Evolutionary conservation across 1,139 yeast genomes (phyloP), one percentile per base, ranked within the genome.

Genomic region (Zygosaccharomyces pseudobailii): DNA sequence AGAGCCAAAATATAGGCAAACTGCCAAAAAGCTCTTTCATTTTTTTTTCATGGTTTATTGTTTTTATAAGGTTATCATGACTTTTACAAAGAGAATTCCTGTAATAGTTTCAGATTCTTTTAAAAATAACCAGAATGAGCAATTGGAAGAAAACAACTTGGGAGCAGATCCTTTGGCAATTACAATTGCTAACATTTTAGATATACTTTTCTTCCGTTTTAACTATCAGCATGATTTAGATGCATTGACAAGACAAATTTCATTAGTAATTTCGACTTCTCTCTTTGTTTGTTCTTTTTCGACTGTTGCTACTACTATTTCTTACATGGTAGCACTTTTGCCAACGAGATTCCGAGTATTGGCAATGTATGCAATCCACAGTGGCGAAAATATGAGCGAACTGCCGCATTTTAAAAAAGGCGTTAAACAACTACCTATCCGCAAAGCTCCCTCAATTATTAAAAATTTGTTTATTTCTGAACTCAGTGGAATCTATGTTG

Each of bases 401-500:
- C 49, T 62, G 19, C 65, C 67, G 2, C 46, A 47, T 9, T 50
- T 50, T n/a, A 51, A 47, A 17, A 48, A 47, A n/a, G 46, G 43
- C 19, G 8, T 28, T 23, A 35, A 33, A 20, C 20, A 33, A 8
- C 13, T 36, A 25, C 42, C 19, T 8, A 7, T 24, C 21, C 34
- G 33, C 6, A 49, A 51, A 45, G 44, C 54, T 28, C 65, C 65
- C 28, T 61, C 72, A 27, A 51, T 69, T 33, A 59, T 69, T 24
- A 69, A 70, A 50, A 71, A 72, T 40, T 67, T 87, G 30, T 64
- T 86, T 3, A 74, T 85, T 4, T 78, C 87, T 8, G 86, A 88
- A 66, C 69, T 88, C 9, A 69, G 84, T 19, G 96, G 96, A 0
- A 75, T 87, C 3, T 89, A 89, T 60, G 83, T 85, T 2, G 73